Base-by-base conservation (phyloP, 2,329 filamentous ascomycete species). In the Aureobasidium mangrovei region DNA sequence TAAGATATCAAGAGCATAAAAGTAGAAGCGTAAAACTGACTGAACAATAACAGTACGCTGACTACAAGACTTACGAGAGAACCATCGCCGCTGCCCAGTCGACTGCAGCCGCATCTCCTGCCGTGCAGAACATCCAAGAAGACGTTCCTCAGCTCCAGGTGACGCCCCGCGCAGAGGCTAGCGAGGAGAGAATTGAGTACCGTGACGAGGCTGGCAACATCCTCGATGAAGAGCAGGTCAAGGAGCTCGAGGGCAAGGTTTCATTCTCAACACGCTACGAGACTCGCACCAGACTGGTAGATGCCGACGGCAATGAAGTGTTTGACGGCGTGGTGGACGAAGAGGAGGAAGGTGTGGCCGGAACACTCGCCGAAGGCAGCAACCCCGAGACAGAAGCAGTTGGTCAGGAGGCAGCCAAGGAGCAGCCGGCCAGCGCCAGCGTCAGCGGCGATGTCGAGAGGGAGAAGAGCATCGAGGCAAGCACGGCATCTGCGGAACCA, bases 201-300 rank as follows among this genome's bases (percentile, higher is more conserved):
- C 86, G 93, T 53, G 93, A 97, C 69, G 88, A 96, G 70, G 78
- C 95, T 62, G 93, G 93, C 60, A 96, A 96, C 65, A 69, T 97
- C 32, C 80, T 98, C 32, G 76, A 91, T 65, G 82, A 86, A 53
- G 86, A 90, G 65, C 82, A 95, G 67, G 90, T 98, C 56, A 82
- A 86, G 64, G 81, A 80, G 24, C 81, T 98, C 32, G 81, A 91
- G 69, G 93, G 91, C 64, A 94, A 95, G 71, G 91, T 97, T 57
- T 88, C 89, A 64, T 96, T 98, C 74, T 84, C 94, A 74, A 97
- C 93, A 9, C 86, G 85, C 61, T 96, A 96, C 68, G 91, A 97
- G 76, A 96, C 91, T n/a, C 81, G 87, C 60, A 96, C 90, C 7
- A 84, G 88, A 56, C 72, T 97, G 54, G 77, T 95, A 39, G 89